Evolutionary conservation across 2,329 filamentous ascomycete genomes (phyloP), one percentile per base, ranked within the genome.

Genomic region (Trichophyton benhamiae): DNA sequence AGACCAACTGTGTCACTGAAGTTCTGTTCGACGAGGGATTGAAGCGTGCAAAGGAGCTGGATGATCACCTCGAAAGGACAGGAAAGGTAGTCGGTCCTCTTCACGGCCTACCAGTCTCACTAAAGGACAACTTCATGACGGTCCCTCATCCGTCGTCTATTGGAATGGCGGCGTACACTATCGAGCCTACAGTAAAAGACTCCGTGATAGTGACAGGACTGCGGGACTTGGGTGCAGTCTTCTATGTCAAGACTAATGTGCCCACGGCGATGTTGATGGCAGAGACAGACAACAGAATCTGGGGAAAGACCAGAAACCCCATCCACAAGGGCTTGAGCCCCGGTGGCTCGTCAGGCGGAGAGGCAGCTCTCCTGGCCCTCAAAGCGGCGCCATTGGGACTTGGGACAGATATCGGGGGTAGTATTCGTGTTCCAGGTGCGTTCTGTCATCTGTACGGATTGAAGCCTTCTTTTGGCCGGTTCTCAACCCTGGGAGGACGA

Each of bases 1-100:
- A 82, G 80, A 83, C 80, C 44, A 85, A 84, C 64, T 85, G 83
- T 67, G 71, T 86, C 3, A 82, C 79, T 0, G 82, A 85, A 64
- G 78, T 79, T 25, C 76, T 85, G 60, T 82, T 83, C 65, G 71
- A 79, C 8, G 64, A 70, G 3, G 76, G 74, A 0, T 59, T 76
- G 0, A 68, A 72, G 8, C 66, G 71, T 30, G 76, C 75, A 0
- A 66, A 66, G 36, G 68, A 68, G 30, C 68, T 77, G 0, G 75
- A 77, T 61, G 60, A 66, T 66, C 44, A 67, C 60, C 13, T 66
- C 57, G 58, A 55, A 76, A 79, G 68, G 81, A 79, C 68, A 4
- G 71, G 71, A 4, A 65, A 69, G n/a, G 63, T 70, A 3, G 65
- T 72, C 13, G 75, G 75, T 7, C 74, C 75, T 3, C 69, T 77